phyloP scores from a whole-genome alignment of 257 asterid genomes.

The Solanum chilense region DNA sequence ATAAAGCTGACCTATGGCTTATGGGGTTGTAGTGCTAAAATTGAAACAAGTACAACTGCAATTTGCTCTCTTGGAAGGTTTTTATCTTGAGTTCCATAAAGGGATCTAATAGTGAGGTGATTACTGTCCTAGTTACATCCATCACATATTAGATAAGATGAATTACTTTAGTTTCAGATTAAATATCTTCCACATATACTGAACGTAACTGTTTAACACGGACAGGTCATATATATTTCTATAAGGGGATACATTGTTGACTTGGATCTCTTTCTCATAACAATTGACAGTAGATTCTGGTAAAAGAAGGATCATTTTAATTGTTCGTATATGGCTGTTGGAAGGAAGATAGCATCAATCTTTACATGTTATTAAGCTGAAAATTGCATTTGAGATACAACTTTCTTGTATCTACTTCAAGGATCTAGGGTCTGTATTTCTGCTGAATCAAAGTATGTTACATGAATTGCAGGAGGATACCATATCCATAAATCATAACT shows the following conservation, averaged over 20 bases:
- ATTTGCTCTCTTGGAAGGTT: neutral
- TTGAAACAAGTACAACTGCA: neutral
- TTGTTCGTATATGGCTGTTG: neutral
- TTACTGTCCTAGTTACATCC: neutral
- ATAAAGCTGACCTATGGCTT: neutral
- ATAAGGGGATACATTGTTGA: neutral
- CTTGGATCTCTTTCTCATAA: neutral
- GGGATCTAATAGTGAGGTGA: neutral
- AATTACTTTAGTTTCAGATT: neutral
- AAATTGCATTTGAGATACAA: neutral
- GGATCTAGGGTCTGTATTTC: neutral
- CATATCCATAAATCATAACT: slow-evolving; percentile 90
- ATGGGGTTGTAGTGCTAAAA: neutral
- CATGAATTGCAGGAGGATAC: slow-evolving; percentile 74
- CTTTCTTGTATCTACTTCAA: neutral
- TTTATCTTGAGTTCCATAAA: neutral
- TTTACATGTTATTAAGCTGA: neutral
- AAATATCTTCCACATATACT: neutral
- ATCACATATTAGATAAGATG: neutral
- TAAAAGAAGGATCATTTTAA: neutral
- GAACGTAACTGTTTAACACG: neutral
- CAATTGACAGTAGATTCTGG: neutral
- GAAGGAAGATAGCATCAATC: neutral
- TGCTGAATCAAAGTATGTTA: slow-evolving; percentile 1
- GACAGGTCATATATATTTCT: neutral